Evolutionary conservation across 768 basidiomycete species (phyloP), one percentile per base, ranked within the genome.

Genomic region (Chiua virens): DNA sequence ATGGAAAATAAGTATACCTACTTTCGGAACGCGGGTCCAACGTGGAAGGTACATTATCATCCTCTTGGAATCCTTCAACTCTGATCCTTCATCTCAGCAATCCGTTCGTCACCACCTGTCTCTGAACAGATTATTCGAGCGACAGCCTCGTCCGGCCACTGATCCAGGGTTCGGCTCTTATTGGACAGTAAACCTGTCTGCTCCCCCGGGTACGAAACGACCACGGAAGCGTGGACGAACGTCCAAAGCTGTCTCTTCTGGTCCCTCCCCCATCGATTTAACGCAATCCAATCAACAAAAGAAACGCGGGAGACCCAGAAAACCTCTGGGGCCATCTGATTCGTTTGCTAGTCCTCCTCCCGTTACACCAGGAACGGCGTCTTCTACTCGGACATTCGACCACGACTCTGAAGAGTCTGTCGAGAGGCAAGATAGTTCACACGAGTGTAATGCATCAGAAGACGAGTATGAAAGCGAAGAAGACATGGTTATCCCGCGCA

Each of bases 161-260:
- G 89, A 91, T 65, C 89, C 89, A 13, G 89, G 89, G 15, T 89
- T 90, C 65, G 89, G 89, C 20, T 91, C 89, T 11, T 91, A 92
- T 63, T 92, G 89, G 89, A 90, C 89, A 32, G 89, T 92, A n/a
- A 91, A 91, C 67, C 75, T 91, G 20, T 67, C 80, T 42, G 89
- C 89, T n/a, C 88, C 89, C 13, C 89, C 89, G 3, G 89, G 89
- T 20, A 91, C 89, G 1, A 92, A 92, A 70, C 81, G 89, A 50
- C 89, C 89, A 38, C 81, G 89, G 20, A 92, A 91, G 64, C 81
- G 89, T 50, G 87, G 87, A 22, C 77, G 86, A 18, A 69, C 80
- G 9, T 80, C 76, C 51, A 82, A 84, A 62, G 74, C 75, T 18
- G 60, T 42, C 30, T 41, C 34, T 8, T 34, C 63, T 25, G 57